Base-by-base conservation (phyloP, 805 yeast species). In the Wickerhamomyces rabaulensis region DNA sequence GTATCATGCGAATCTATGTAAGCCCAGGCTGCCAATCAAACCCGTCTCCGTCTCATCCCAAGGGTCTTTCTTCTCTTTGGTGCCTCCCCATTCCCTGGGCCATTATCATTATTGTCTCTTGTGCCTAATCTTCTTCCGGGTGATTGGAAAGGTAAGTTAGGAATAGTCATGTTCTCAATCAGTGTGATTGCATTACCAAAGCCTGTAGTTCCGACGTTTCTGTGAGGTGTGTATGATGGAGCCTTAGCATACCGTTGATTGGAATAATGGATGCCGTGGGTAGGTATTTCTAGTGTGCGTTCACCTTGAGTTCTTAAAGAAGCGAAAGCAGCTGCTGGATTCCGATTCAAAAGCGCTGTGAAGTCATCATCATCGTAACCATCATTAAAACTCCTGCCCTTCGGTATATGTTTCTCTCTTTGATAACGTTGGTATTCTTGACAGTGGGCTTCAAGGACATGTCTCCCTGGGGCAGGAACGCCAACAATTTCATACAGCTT, bases 361-460 rank as follows among this genome's bases (percentile, higher is more conserved):
- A n/a, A n/a, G n/a, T n/a, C n/a, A n/a, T n/a, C 23, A 22, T 27
- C 31, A 4, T 13, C 31, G 4, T 27, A 3, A 12, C 7, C 7
- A 3, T 13, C n/a, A 7, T 13, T n/a, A 27, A 13, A 13, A 4
- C 4, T 6, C 13, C 31, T 3, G 3, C 31, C n/a, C 31, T 7
- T 27, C 13, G n/a, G 31, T 10, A 4, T 6, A 4, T 27, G n/a
- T 13, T 27, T 39, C 17, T 27, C 23, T 10, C 19, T 27, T 12
- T 25, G 15, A 27, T 26, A 26, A 26, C 13, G 22, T n/a, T 27
- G 35, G 74, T 16, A 22, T 16, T 31, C n/a, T 20, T 20, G 38
- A 22, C 27, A 17, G 22, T 19, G 25, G 20, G 6, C n/a, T n/a
- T 39, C 25, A 3, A 19, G 21, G 25, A 12, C 37, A 38, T 27